Conservation (phyloP, 2,329 filamentous ascomycete genomes). For the Hypoxylon sp. region DNA sequence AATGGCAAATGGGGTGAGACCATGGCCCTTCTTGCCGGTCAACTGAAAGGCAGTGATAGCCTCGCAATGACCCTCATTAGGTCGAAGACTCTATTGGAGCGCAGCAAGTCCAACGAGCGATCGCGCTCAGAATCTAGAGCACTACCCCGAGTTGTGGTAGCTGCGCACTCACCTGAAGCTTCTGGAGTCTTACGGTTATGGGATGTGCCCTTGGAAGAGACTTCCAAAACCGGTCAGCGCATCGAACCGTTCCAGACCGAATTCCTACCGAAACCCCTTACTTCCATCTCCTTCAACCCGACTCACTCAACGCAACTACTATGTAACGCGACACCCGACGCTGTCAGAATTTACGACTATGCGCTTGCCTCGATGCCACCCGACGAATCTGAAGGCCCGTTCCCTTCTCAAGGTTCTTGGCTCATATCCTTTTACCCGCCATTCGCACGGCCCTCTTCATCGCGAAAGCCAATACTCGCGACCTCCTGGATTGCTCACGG, state of each 20-base stretch:
- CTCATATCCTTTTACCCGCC: slow-evolving; percentile 72
- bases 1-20: slow-evolving; percentile 74
- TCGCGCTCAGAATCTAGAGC: slow-evolving; percentile 49
- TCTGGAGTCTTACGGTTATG: slow-evolving; percentile 70
- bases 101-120: slow-evolving; percentile 57
- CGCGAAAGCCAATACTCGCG: slow-evolving; percentile 71
- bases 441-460: slow-evolving; percentile 62
- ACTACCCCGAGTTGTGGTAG: slow-evolving; percentile 64
- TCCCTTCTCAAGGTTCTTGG: slow-evolving; percentile 72
- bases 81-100: slow-evolving; percentile 52
- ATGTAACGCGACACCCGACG: slow-evolving; percentile 66
- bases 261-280: slow-evolving; percentile 66
- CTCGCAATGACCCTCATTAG: slow-evolving; percentile 67
- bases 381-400: slow-evolving; percentile 64
- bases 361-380: slow-evolving; percentile 64
- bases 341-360: slow-evolving; percentile 73
- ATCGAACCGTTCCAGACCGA: slow-evolving; percentile 71
- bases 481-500: slow-evolving; percentile 73
- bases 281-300: slow-evolving; percentile 71
- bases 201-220: slow-evolving; percentile 65
- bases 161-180: slow-evolving; percentile 70
- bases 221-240: slow-evolving; percentile 51
- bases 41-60: slow-evolving; percentile 65
- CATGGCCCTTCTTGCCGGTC: slow-evolving; percentile 65
- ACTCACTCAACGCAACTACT: slow-evolving; percentile 70